Conservation (phyloP, 345 rosid genomes). For the Ceriops tagal region DNA sequence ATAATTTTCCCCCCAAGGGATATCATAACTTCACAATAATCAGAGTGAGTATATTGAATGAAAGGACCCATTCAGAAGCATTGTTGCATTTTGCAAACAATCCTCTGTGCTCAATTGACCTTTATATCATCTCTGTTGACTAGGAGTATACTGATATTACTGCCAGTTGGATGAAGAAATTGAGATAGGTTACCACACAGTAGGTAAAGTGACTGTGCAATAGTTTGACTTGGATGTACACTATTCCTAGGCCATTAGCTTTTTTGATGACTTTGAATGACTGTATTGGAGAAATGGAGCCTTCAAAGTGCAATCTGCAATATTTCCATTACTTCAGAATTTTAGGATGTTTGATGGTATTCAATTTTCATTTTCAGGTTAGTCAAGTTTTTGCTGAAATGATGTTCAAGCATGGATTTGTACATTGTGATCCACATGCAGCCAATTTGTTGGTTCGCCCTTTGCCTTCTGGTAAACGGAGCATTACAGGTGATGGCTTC, state of each 20-base stretch:
- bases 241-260: background rate
- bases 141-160: no score
- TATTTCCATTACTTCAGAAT: conserved; percentile 1
- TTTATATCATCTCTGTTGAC: background rate
- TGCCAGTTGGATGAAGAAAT: no score
- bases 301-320: background rate
- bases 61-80: background rate
- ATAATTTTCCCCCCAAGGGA: no score
- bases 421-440: conserved; percentile 99
- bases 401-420: conserved; percentile 97
- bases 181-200: background rate
- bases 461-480: conserved; percentile 53
- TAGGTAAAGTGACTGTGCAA: no score
- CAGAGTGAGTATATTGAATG: background rate
- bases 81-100: background rate
- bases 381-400: conserved; percentile 89
- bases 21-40: no score
- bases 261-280: background rate
- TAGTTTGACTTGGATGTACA: background rate
- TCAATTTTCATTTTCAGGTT: conserved; percentile 45
- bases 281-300: no score
- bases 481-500: conserved; percentile 49
- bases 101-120: background rate
- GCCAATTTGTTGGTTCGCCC: conserved; percentile 88
- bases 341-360: background rate